phyloP scores from a whole-genome alignment of 129 eudicot species.

The Lactuca sativa region DNA sequence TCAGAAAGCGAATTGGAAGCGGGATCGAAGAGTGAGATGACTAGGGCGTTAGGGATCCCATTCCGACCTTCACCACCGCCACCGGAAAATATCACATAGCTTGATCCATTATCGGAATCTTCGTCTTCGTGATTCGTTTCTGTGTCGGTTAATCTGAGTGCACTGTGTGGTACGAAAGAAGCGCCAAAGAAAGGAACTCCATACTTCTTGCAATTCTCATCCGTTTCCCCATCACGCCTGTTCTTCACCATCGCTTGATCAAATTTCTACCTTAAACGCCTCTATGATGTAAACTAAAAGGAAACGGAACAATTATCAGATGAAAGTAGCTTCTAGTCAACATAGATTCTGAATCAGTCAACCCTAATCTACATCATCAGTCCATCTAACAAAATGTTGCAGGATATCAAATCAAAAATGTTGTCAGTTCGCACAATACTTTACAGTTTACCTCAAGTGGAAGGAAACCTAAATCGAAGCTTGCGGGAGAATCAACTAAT shows the following conservation, averaged over 20 bases:
- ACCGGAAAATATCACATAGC: slow-evolving; percentile 63
- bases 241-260: neutral
- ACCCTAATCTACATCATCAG: slow-evolving; percentile 8
- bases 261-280: neutral
- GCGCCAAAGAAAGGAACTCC: slow-evolving; percentile 83
- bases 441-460: neutral
- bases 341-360: slow-evolving; percentile 6
- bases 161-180: slow-evolving; percentile 55
- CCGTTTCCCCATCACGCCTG: neutral
- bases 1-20: slow-evolving; percentile 66
- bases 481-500: slow-evolving; percentile 11
- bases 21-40: slow-evolving; percentile 50
- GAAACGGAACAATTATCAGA: neutral
- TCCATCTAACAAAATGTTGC: slow-evolving; percentile 7
- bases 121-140: slow-evolving; percentile 7
- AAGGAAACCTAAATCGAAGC: slow-evolving; percentile 3
- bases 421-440: neutral
- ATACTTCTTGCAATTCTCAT: slow-evolving; percentile 42
- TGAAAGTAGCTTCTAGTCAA: slow-evolving; percentile 7
- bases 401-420: slow-evolving; percentile 3
- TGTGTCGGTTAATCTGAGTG: slow-evolving; percentile 26
- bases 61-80: slow-evolving; percentile 94
- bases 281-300: neutral
- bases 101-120: slow-evolving; percentile 16
- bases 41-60: slow-evolving; percentile 74